Evolutionary conservation across 768 basidiomycete genomes (phyloP).

Genomic region (Psilocybe cubensis): DNA sequence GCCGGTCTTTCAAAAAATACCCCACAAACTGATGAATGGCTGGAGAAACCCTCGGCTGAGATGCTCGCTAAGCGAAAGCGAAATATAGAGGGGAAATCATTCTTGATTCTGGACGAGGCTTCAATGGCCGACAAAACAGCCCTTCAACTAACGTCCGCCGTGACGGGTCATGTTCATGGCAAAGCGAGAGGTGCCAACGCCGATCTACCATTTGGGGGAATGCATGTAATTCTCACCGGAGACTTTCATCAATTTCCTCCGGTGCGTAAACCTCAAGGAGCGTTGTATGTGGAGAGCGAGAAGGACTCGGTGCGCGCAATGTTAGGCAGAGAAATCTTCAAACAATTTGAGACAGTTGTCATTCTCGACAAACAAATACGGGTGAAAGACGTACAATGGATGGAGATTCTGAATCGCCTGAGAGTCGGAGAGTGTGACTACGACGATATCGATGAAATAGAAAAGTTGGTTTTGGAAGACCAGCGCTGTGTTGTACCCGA

Average conservation of each 20-base stretch:
- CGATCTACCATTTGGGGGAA: constrained; percentile 33
- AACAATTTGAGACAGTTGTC: constrained; percentile 36
- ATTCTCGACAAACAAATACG: constrained; percentile 40
- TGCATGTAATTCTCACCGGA: constrained; percentile 41
- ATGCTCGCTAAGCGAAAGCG: constrained; percentile 4
- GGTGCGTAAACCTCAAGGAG: constrained; percentile 24
- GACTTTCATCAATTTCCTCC: constrained; percentile 38
- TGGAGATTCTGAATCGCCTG: constrained; percentile 28
- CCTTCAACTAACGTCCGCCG: constrained; percentile 24
- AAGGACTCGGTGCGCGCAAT: not conserved
- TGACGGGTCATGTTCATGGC: constrained; percentile 13
- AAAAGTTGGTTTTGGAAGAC: not conserved
- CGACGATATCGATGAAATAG: not conserved
- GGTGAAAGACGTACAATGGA: constrained; percentile 33
- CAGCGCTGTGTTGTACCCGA: not conserved
- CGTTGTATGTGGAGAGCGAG: constrained; percentile 23
- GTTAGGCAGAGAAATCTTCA: constrained; percentile 27
- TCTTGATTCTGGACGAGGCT: constrained; percentile 41
- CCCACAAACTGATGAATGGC: not conserved
- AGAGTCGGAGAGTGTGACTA: not conserved
- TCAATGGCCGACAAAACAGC: constrained; percentile 39
- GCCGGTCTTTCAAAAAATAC: constrained; percentile 22
- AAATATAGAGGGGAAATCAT: constrained; percentile 19
- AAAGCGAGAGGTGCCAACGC: constrained; percentile 4
- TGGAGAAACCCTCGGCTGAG: not conserved